Percentiles rank a stretch among this genome's conserved stretches.
These are phyloP conservation scores for Groenewaldozyma salmanticensis DNA, from an alignment of 805 yeast genomes.

Conservation along the genomic window DNA sequence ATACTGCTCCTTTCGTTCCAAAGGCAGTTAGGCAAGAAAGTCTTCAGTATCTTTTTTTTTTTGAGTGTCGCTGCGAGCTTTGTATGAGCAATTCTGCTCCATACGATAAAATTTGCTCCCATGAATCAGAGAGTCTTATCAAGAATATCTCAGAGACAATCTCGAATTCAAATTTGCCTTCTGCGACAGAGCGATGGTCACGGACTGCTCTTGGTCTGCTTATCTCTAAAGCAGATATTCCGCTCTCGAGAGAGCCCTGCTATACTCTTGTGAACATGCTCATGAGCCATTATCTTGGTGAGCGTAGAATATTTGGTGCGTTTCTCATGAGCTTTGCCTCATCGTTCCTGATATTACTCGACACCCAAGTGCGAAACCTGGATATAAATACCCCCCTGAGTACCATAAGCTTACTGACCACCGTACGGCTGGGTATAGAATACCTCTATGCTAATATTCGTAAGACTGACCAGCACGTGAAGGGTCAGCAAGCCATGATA, in stretches of 20 bases:
- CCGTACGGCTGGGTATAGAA: neutral
- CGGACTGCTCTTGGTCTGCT: neutral
- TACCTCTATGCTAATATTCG: neutral
- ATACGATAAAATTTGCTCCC: neutral
- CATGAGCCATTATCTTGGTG: no score
- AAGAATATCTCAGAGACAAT: neutral
- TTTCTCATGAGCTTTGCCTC: neutral
- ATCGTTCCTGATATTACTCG: neutral
- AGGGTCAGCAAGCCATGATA: no score
- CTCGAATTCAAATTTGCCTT: neutral
- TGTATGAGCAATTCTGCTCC: neutral
- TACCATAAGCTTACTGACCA: neutral
- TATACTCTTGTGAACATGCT: neutral
- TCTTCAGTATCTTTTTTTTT: neutral
- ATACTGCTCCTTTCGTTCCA: slow-evolving; percentile 1
- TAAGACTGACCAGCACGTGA: neutral
- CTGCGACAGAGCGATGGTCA: neutral
- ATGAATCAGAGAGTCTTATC: neutral
- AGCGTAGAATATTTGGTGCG: no score
- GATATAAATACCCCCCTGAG: neutral
- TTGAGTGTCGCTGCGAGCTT: neutral
- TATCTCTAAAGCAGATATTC: neutral
- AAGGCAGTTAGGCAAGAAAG: neutral
- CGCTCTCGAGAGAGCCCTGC: neutral
- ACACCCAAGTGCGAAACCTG: neutral